Evolutionary conservation across 768 basidiomycete species (phyloP).

Genomic region (Fomitopsis serialis): DNA sequence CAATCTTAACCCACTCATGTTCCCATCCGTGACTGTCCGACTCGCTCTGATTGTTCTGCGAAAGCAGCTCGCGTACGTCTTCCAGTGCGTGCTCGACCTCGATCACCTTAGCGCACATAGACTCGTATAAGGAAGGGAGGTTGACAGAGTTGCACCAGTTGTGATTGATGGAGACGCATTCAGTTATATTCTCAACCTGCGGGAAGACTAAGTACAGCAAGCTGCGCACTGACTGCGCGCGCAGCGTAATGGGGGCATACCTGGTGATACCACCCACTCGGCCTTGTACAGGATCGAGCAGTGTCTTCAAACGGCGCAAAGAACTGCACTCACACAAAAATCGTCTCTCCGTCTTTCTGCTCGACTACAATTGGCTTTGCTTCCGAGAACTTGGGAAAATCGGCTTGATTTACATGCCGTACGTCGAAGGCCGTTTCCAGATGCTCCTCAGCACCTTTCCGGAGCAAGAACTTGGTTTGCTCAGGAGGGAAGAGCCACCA

Average conservation of each 20-base stretch:
- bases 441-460: conserved; percentile 12
- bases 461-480: conserved; percentile 17
- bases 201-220: background rate
- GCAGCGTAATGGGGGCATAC: background rate
- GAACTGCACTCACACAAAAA: conserved; percentile 19
- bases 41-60: background rate
- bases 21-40: conserved; percentile 12
- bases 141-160: conserved; percentile 28
- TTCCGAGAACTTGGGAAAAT: conserved; percentile 12
- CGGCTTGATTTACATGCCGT: conserved; percentile 8
- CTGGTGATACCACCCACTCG: conserved; percentile 26
- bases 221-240: background rate
- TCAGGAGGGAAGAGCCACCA: conserved; percentile 26
- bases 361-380: conserved; percentile 17
- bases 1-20: conserved; percentile 18
- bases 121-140: conserved; percentile 20
- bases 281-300: conserved; percentile 6
- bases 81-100: conserved; percentile 24
- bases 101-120: conserved; percentile 23
- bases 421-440: conserved; percentile 19
- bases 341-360: conserved; percentile 22
- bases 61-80: conserved; percentile 20
- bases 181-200: conserved; percentile 25
- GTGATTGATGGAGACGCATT: conserved; percentile 27
- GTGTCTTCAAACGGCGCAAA: background rate